These are phyloP conservation scores for Cryptococcus jaspeensis DNA, from an alignment of 1,284 basidiomycete genomes.

Conservation along the genomic window DNA sequence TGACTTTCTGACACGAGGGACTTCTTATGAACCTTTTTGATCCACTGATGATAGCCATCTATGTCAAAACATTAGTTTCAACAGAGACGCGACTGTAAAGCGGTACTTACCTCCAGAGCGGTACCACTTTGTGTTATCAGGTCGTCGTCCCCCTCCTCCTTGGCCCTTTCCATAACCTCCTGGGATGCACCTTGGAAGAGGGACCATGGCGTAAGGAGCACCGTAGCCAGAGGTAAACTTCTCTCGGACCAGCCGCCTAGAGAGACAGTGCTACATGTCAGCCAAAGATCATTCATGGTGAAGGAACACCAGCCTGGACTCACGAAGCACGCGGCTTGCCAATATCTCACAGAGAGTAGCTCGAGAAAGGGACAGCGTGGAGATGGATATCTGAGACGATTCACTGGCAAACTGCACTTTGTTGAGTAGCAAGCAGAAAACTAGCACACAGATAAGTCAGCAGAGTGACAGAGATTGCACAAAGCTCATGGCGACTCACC, in stretches of 20 bases:
- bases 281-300: background rate
- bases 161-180: slow-evolving; percentile 61
- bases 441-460: slow-evolving; percentile 33
- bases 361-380: slow-evolving; percentile 68
- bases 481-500: slow-evolving; percentile 26
- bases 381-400: slow-evolving; percentile 58
- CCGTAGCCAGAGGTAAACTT: slow-evolving; percentile 71
- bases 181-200: slow-evolving; percentile 79
- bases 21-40: slow-evolving; percentile 84
- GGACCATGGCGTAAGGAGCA: slow-evolving; percentile 81
- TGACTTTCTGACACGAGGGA: slow-evolving; percentile 81
- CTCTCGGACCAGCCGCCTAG: slow-evolving; percentile 65
- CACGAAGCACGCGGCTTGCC: slow-evolving; percentile 73
- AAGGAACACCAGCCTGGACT: slow-evolving; percentile 16
- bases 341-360: slow-evolving; percentile 85
- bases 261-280: background rate
- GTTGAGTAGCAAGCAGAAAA: slow-evolving; percentile 87
- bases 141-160: slow-evolving; percentile 64
- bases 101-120: no score
- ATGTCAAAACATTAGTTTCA: background rate
- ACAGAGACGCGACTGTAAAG: background rate
- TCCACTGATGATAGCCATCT: slow-evolving; percentile 78
- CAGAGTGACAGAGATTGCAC: no score
- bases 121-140: slow-evolving; percentile 78
- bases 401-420: slow-evolving; percentile 77